Conservation (phyloP, 2,329 filamentous ascomycete species). For the Hypoxylon sp. region DNA sequence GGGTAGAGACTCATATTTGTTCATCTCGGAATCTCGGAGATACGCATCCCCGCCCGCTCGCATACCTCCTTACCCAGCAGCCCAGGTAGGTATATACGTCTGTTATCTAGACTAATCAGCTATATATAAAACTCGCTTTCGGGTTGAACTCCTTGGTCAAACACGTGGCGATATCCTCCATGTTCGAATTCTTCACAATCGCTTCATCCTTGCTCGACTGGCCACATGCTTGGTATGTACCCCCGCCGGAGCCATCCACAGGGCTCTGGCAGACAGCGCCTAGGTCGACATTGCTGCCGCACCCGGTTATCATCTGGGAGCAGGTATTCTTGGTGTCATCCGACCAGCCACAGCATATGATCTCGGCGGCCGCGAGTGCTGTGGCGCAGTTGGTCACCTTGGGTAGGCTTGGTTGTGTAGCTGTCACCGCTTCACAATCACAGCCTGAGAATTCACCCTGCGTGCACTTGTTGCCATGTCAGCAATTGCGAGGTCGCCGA, state of each 20-base stretch:
- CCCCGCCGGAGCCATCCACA: background rate
- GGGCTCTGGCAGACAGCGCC: background rate
- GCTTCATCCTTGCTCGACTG: background rate
- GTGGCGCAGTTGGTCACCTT: slow-evolving; percentile 1
- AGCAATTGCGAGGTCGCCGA: background rate
- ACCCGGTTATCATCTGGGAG: background rate
- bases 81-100: no score
- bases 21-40: no score
- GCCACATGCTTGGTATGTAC: background rate
- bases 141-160: background rate
- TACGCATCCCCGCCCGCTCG: no score
- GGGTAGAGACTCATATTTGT: no score
- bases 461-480: background rate
- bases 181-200: background rate
- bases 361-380: background rate
- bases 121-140: background rate
- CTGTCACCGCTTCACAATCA: background rate
- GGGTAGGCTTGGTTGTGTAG: background rate
- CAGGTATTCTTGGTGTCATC: background rate
- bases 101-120: background rate
- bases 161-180: background rate
- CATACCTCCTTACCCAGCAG: no score
- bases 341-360: slow-evolving; percentile 1
- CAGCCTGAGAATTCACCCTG: slow-evolving; percentile 1
- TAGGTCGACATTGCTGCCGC: background rate